Evolutionary conservation across 192 early-diverging fungal genomes (phyloP).

Genomic region (Linnemannia elongata): DNA sequence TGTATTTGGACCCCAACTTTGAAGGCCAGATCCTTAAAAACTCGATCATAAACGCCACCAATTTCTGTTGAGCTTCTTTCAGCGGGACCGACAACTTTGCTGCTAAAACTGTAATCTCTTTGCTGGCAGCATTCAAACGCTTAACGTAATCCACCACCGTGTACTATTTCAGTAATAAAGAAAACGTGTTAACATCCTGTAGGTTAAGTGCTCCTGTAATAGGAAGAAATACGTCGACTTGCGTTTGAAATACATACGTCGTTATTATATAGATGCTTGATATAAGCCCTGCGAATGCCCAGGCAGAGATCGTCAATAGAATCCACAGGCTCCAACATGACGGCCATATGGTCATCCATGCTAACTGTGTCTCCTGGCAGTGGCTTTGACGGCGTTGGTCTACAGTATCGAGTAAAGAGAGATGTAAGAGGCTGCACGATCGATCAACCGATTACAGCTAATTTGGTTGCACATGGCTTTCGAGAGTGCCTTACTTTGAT

Average conservation of each 20-base stretch:
- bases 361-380: constrained; percentile 23
- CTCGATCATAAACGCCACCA: constrained; percentile 52
- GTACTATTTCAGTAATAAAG: neutral
- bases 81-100: constrained; percentile 37
- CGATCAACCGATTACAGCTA: too few relatives aligned
- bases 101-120: constrained; percentile 44
- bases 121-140: constrained; percentile 42
- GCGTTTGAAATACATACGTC: constrained; percentile 1
- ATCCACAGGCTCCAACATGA: neutral
- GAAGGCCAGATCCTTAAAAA: constrained; percentile 53
- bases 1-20: constrained; percentile 41
- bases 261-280: constrained; percentile 36
- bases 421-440: neutral
- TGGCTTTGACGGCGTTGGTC: constrained; percentile 12
- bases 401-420: neutral
- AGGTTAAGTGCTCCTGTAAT: neutral
- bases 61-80: constrained; percentile 46
- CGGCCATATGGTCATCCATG: neutral
- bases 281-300: constrained; percentile 26
- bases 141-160: constrained; percentile 44
- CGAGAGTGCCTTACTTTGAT: constrained; percentile 7
- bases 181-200: neutral
- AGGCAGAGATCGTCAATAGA: constrained; percentile 41
- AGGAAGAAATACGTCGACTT: too few relatives aligned
- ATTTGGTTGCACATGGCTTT: neutral